A percentile compares a stretch with the other conserved stretches of the same genome.
phyloP scores from a whole-genome alignment of 805 yeast species.

The Brettanomyces custersianus region DNA sequence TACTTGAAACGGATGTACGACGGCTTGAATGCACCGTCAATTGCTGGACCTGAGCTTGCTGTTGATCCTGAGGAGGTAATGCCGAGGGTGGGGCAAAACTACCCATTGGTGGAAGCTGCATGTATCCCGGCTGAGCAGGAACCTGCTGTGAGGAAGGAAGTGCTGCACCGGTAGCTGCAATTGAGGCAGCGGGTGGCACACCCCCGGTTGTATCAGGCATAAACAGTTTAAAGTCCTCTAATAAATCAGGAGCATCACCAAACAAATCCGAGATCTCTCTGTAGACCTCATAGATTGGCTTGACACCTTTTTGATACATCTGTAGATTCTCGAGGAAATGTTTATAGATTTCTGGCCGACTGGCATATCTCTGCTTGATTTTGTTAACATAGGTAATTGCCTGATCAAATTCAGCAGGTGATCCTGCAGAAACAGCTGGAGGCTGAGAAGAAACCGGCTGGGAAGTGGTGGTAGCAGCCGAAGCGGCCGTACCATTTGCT shows the following conservation, averaged over 20 bases:
- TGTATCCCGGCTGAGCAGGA: slow-evolving; percentile 8
- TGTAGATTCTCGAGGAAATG: slow-evolving; percentile 90
- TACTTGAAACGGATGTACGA: not conserved
- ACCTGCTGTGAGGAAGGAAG: too few relatives aligned
- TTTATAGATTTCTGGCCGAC: slow-evolving; percentile 93
- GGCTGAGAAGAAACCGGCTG: slow-evolving; percentile 4
- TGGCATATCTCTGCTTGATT: slow-evolving; percentile 86
- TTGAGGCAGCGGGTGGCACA: slow-evolving; percentile 8
- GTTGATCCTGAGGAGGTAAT: slow-evolving; percentile 11
- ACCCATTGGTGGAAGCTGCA: slow-evolving; percentile 82
- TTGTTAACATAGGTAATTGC: slow-evolving; percentile 95
- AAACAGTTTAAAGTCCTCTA: slow-evolving; percentile 92
- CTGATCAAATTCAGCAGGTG: slow-evolving; percentile 92
- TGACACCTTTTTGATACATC: slow-evolving; percentile 92
- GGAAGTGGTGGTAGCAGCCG: not conserved
- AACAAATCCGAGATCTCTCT: slow-evolving; percentile 85
- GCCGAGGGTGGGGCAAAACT: slow-evolving; percentile 65
- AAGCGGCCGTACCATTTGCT: not conserved
- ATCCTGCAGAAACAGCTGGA: slow-evolving; percentile 22
- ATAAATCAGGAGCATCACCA: slow-evolving; percentile 86
- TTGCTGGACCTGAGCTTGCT: slow-evolving; percentile 6
- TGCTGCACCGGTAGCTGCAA: slow-evolving; percentile 9
- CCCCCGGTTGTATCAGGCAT: slow-evolving; percentile 57
- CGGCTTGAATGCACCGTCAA: slow-evolving; percentile 5
- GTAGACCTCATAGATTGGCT: slow-evolving; percentile 91